Evolutionary conservation across 2,329 filamentous ascomycete genomes (phyloP).

Genomic region (Xylariaceae sp.): DNA sequence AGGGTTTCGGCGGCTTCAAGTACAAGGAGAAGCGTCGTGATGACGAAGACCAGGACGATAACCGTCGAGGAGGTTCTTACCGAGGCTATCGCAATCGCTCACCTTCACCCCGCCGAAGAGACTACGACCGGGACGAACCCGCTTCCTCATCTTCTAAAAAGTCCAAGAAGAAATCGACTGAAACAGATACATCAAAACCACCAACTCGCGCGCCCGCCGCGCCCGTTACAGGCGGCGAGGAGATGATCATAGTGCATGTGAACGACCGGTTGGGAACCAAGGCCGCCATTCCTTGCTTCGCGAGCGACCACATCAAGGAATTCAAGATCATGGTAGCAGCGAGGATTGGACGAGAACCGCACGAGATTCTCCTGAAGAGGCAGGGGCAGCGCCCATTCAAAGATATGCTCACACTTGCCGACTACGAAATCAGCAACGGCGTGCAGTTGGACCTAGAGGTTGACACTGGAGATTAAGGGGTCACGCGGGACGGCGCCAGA

Average conservation of each 20-base stretch:
- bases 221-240: constrained; percentile 57
- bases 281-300: constrained; percentile 87
- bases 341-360: constrained; percentile 84
- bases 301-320: constrained; percentile 81
- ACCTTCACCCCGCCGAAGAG: constrained; percentile 46
- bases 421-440: constrained; percentile 94
- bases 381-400: constrained; percentile 95
- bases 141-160: constrained; percentile 35
- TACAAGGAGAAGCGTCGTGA: constrained; percentile 64
- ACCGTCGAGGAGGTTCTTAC: constrained; percentile 51
- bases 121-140: constrained; percentile 46
- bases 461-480: constrained; percentile 63
- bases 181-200: constrained; percentile 44
- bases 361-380: constrained; percentile 89
- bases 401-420: constrained; percentile 83
- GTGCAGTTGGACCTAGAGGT: constrained; percentile 72
- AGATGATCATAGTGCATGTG: constrained; percentile 93
- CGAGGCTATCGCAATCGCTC: constrained; percentile 59
- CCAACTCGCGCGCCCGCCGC: constrained; percentile 39
- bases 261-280: constrained; percentile 98
- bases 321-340: constrained; percentile 94
- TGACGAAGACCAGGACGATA: constrained; percentile 53
- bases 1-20: constrained; percentile 58
- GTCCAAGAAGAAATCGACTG: constrained; percentile 41
- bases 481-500: no score